These are phyloP conservation scores for Helminthosporium solani DNA, from an alignment of 2,329 filamentous ascomycete species.

Conservation along the genomic window DNA sequence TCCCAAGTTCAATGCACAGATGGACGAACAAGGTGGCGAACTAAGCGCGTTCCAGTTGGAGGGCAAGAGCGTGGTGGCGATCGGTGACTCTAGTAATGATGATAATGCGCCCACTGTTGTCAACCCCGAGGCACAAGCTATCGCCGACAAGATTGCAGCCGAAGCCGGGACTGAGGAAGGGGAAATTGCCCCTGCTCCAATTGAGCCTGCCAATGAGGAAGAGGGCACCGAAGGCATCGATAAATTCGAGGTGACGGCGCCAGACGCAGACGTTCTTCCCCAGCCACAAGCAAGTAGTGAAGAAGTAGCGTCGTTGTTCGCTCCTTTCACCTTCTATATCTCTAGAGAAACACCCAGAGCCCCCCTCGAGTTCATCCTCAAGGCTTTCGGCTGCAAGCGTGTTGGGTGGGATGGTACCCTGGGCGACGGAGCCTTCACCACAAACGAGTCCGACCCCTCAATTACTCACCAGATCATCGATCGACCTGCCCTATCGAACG, in stretches of 20 bases:
- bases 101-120: constrained; percentile 25
- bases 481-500: constrained; percentile 65
- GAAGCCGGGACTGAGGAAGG: constrained; percentile 41
- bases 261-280: constrained; percentile 79
- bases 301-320: constrained; percentile 75
- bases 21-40: constrained; percentile 87
- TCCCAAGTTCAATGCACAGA: constrained; percentile 83
- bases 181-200: constrained; percentile 16
- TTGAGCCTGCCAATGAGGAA: constrained; percentile 31
- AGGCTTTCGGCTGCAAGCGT: constrained; percentile 91
- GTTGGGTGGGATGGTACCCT: constrained; percentile 92
- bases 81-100: constrained; percentile 26
- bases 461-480: constrained; percentile 98
- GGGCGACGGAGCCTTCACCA: constrained; percentile 89
- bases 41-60: constrained; percentile 89
- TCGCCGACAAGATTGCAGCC: constrained; percentile 49
- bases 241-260: constrained; percentile 82
- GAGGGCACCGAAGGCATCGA: constrained; percentile 63
- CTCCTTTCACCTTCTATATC: constrained; percentile 86
- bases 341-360: constrained; percentile 91
- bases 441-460: constrained; percentile 78
- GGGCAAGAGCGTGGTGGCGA: constrained; percentile 59
- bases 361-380: constrained; percentile 87
- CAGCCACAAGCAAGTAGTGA: constrained; percentile 71
- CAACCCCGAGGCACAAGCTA: constrained; percentile 50